Conservation (phyloP, 2,329 filamentous ascomycete species). For the Aspergillus novofumigatus region DNA sequence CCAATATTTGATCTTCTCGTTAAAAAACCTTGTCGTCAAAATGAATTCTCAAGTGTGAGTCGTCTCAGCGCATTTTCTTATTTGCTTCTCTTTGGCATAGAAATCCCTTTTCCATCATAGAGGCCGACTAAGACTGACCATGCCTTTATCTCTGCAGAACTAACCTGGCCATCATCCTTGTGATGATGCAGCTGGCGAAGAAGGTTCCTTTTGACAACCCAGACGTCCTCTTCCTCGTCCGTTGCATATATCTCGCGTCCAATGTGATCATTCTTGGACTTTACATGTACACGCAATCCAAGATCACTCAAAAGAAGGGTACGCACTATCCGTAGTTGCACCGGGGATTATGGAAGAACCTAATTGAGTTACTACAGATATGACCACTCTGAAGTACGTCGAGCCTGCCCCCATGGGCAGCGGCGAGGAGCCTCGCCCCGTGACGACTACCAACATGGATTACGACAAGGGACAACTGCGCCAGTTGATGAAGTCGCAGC, state of each 20-base stretch:
- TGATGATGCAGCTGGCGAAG: constrained; percentile 98
- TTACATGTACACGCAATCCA: constrained; percentile 77
- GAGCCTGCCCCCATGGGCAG: constrained; percentile 92
- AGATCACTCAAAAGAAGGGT: constrained; percentile 98
- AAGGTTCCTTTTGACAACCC: constrained; percentile 90
- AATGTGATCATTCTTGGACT: constrained; percentile 80
- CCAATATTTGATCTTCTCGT: constrained; percentile 10
- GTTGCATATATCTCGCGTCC: constrained; percentile 61
- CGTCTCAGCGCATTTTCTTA: not conserved
- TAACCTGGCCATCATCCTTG: constrained; percentile 90
- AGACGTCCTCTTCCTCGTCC: constrained; percentile 61
- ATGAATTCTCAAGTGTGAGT: constrained; percentile 65
- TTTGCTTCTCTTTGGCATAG: not conserved
- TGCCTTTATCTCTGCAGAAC: constrained; percentile 53
- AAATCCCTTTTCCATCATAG: not conserved
- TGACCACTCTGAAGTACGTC: constrained; percentile 97
- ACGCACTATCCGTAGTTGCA: constrained; percentile 30
- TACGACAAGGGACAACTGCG: constrained; percentile 88
- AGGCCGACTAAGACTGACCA: constrained; percentile 9
- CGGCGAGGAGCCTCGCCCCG: constrained; percentile 88
- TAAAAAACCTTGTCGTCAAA: constrained; percentile 34
- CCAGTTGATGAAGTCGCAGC: constrained; percentile 78
- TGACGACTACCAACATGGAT: constrained; percentile 92
- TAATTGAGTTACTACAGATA: constrained; percentile 54
- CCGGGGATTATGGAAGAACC: not conserved